Conservation (phyloP, 2,329 filamentous ascomycete species). For the Elsinoe arachidis region DNA sequence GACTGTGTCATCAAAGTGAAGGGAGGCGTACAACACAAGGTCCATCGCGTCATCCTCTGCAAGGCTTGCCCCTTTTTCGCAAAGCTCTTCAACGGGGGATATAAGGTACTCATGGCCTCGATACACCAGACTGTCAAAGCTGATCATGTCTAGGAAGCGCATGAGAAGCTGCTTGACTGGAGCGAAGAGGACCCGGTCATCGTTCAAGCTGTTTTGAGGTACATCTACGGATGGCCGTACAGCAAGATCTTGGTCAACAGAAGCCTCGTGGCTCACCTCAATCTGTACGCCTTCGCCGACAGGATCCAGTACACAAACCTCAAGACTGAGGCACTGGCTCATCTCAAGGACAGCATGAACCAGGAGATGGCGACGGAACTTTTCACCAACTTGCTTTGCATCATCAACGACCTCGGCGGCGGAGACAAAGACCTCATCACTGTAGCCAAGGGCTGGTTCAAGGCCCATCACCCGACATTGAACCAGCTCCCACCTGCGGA, state of each 20-base stretch:
- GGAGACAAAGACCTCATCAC: too few species aligned
- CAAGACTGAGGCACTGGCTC: neutral
- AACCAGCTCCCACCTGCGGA: neutral
- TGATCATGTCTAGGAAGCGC: neutral
- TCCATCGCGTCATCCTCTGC: neutral
- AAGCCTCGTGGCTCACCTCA: too few species aligned
- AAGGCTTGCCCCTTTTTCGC: neutral
- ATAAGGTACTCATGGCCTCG: neutral
- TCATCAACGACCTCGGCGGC: neutral
- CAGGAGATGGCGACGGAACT: neutral
- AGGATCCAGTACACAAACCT: neutral
- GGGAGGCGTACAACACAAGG: neutral
- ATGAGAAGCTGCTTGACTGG: neutral
- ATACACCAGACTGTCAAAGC: too few species aligned
- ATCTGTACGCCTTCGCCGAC: neutral
- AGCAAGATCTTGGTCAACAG: too few species aligned
- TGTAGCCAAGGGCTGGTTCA: too few species aligned
- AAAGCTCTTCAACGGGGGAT: neutral
- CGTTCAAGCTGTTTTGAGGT: neutral
- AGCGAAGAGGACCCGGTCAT: neutral
- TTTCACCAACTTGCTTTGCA: neutral
- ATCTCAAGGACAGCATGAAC: neutral
- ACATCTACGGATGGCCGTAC: neutral
- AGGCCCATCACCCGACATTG: too few species aligned
- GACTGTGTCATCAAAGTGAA: constrained; percentile 1